Evolutionary conservation across 1,284 basidiomycete genomes (phyloP).

Genomic region (Cutaneotrichosporon curvatum): DNA sequence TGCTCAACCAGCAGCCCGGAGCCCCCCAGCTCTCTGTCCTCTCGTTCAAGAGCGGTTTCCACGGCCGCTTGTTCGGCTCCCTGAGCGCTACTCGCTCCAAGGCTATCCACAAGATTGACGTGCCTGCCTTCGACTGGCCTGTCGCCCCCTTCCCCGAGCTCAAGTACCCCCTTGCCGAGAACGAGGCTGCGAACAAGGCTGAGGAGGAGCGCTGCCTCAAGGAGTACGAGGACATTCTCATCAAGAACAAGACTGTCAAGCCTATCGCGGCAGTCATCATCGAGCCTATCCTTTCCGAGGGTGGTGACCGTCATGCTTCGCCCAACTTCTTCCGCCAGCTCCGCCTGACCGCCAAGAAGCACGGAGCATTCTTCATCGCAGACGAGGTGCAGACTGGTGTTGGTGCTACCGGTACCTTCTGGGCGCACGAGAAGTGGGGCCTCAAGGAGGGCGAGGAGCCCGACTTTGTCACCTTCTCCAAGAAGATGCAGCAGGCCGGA

Average conservation of each 20-base stretch:
- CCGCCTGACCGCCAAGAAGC: constrained; percentile 48
- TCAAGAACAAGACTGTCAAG: constrained; percentile 41
- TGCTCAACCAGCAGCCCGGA: constrained; percentile 52
- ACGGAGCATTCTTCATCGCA: constrained; percentile 53
- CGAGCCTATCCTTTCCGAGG: constrained; percentile 54
- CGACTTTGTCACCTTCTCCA: constrained; percentile 54
- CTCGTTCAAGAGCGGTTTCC: constrained; percentile 51
- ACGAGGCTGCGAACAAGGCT: constrained; percentile 46
- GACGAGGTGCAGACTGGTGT: constrained; percentile 53
- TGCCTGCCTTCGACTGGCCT: constrained; percentile 55
- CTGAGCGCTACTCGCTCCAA: constrained; percentile 50
- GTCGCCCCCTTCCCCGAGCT: constrained; percentile 50
- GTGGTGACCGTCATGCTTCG: constrained; percentile 54
- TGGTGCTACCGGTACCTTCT: constrained; percentile 53
- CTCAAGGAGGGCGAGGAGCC: constrained; percentile 46
- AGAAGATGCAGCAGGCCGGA: constrained; percentile 50
- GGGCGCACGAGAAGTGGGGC: constrained; percentile 55
- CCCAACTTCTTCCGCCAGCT: constrained; percentile 51
- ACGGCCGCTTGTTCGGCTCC: constrained; percentile 50
- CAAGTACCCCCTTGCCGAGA: constrained; percentile 50
- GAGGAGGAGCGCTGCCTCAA: constrained; percentile 39
- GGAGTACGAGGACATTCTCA: constrained; percentile 38
- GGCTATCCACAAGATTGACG: constrained; percentile 53
- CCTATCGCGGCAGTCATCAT: constrained; percentile 54
- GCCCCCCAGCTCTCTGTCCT: constrained; percentile 50